Evolutionary conservation across 2,329 filamentous ascomycete genomes (phyloP).

Genomic region (Hymenoscyphus scutula): DNA sequence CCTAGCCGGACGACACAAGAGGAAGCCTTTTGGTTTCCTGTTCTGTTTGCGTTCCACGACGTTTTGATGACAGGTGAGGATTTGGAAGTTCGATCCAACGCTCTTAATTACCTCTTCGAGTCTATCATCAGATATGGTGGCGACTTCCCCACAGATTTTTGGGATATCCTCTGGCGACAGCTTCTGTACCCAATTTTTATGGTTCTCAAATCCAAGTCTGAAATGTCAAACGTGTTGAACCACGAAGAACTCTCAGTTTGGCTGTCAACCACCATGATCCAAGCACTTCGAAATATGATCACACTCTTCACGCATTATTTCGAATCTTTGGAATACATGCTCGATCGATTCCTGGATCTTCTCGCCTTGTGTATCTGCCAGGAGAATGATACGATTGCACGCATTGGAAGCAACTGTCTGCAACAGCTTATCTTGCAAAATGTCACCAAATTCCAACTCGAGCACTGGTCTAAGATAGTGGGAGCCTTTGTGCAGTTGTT

Average conservation of each 20-base stretch:
- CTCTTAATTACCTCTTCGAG: slow-evolving; percentile 95
- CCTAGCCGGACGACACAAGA: slow-evolving; percentile 83
- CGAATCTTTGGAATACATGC: slow-evolving; percentile 92
- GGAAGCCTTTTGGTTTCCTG: slow-evolving; percentile 98
- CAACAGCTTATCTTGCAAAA: slow-evolving; percentile 97
- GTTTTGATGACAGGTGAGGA: slow-evolving; percentile 99
- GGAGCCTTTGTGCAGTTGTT: slow-evolving; percentile 95
- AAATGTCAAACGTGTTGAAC: slow-evolving; percentile 92
- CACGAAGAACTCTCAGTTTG: slow-evolving; percentile 97
- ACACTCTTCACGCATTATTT: slow-evolving; percentile 99
- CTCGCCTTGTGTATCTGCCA: slow-evolving; percentile 96
- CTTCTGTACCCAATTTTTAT: slow-evolving; percentile 98
- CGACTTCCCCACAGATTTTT: slow-evolving; percentile 90
- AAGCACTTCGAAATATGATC: slow-evolving; percentile 97
- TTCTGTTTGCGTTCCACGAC: slow-evolving; percentile 97
- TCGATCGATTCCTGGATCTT: slow-evolving; percentile 93
- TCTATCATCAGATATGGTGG: slow-evolving; percentile 86
- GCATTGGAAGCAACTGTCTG: slow-evolving; percentile 96
- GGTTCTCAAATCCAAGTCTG: slow-evolving; percentile 91
- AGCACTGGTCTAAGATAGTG: slow-evolving; percentile 93
- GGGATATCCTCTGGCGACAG: slow-evolving; percentile 97
- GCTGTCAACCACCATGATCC: slow-evolving; percentile 99
- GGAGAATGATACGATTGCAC: slow-evolving; percentile 96
- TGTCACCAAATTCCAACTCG: slow-evolving; percentile 81
- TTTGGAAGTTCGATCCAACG: slow-evolving; percentile 86